Evolutionary conservation across 495 filamentous ascomycete genomes (phyloP).

Genomic region (Choiromyces venosus): DNA sequence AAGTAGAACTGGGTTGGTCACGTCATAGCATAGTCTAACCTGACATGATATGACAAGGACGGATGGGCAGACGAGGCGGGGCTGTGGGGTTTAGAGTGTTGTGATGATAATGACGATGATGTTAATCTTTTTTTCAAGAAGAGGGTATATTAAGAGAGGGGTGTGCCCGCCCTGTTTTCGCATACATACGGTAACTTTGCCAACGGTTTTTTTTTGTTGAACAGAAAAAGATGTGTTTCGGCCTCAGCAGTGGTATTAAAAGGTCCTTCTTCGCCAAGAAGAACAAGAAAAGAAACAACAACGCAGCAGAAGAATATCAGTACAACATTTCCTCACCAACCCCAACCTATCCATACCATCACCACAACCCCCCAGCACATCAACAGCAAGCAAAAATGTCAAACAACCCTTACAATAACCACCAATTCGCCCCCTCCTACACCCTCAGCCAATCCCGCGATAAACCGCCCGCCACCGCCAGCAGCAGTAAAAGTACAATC

Average conservation of each 20-base stretch:
- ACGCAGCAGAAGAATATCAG: too few relatives aligned
- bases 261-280: neutral
- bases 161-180: neutral
- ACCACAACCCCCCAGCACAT: neutral
- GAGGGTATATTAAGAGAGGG: neutral
- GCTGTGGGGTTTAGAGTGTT: too few relatives aligned
- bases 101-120: neutral
- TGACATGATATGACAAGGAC: too few relatives aligned
- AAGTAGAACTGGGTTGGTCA: too few relatives aligned
- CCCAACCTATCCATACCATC: neutral
- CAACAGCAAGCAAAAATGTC: too few relatives aligned
- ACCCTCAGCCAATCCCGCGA: neutral
- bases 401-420: neutral
- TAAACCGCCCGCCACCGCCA: conserved; percentile 23
- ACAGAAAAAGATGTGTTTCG: neutral
- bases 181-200: neutral
- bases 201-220: neutral
- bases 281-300: neutral
- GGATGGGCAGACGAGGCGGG: too few relatives aligned
- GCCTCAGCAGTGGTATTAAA: neutral
- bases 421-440: neutral
- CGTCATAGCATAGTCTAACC: too few relatives aligned
- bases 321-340: neutral
- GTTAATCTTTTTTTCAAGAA: too few relatives aligned
- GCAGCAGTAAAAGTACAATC: conserved; percentile 13